Evolutionary conservation across 75 land plant genomes (phyloP), one percentile per base, ranked within the genome.

Genomic region (Pinus tabuliformis): DNA sequence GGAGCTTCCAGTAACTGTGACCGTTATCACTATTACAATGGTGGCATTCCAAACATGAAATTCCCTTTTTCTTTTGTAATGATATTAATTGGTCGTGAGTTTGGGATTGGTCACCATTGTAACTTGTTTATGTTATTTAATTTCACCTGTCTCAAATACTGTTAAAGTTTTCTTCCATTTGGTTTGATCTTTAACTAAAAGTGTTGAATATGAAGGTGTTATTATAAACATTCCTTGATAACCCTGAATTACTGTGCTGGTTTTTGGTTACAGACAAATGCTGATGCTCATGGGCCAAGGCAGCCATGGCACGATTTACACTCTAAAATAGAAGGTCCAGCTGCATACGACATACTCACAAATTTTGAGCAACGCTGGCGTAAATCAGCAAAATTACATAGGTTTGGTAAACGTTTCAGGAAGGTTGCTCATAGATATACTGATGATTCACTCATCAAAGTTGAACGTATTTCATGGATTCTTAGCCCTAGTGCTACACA

Each of bases 251-350:
- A n/a, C 42, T 39, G 42, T n/a, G n/a, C 21, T 68, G n/a, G 3
- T 68, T 45, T 68, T 42, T 18, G 9, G n/a, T 68, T 18, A 68
- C 72, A 68, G 72, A 68, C 54, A 68, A 68, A 68, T 8, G 62
- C 11, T 70, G 54, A 78, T 60, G 72, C 76, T 21, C 57, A 70
- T 57, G 90, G 89, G 13, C 98, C 98, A 62, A 85, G 98, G 62
- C 92, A 93, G 78, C 96, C 98, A 75, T 95, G 98, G 97, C 97
- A 94, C 87, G 95, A 94, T 79, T 77, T 91, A 59, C 97, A 94
- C 58, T 92, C 91, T 74, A 90, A 84, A 77, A 87, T 93, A 63
- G 96, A 95, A 16, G 96, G 98, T 52, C 96, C 98, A 54, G 96
- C 96, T 72, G 98, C 92, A 12, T 89, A 95, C 77, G 96, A 95